Evolutionary conservation across 306 rosid species (phyloP).

Genomic region (Vicia villosa): DNA sequence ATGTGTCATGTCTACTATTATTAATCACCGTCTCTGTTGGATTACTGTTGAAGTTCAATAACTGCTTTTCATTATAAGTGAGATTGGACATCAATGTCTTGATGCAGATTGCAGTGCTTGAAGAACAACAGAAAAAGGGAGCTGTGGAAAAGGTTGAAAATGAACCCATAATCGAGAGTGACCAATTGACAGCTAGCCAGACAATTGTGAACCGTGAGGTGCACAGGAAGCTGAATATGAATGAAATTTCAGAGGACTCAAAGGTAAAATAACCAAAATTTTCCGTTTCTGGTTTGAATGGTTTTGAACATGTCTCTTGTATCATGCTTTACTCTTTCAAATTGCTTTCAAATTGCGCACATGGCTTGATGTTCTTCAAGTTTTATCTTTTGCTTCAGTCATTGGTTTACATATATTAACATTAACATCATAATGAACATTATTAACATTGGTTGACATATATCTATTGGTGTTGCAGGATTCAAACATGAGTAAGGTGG

Average conservation of each 20-base stretch:
- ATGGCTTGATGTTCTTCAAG: not conserved
- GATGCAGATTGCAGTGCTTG: conserved; percentile 77
- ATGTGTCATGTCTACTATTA: conserved; percentile 14
- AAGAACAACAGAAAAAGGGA: conserved; percentile 69
- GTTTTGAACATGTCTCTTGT: conserved; percentile 28
- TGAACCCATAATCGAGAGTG: conserved; percentile 40
- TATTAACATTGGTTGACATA: conserved; percentile 16
- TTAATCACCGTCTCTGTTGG: not conserved
- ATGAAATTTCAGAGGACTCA: conserved; percentile 53
- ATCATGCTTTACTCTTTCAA: conserved; percentile 18
- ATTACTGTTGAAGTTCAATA: not conserved
- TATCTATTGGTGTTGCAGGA: conserved; percentile 43
- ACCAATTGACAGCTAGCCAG: conserved; percentile 33
- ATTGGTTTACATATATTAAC: too few species aligned
- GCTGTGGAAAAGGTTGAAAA: conserved; percentile 48
- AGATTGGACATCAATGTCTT: conserved; percentile 26
- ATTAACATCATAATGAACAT: not conserved
- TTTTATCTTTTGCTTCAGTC: not conserved
- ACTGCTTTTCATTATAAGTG: conserved; percentile 5
- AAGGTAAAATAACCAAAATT: conserved; percentile 41
- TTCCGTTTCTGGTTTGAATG: conserved; percentile 14
- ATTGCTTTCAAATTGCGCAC: not conserved
- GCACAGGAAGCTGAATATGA: conserved; percentile 43
- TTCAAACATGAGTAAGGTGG: conserved; percentile 44
- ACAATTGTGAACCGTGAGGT: conserved; percentile 37